These are phyloP conservation scores for Vitis rotundifolia DNA, from an alignment of 164 flowering plant genomes.

Conservation along the genomic window DNA sequence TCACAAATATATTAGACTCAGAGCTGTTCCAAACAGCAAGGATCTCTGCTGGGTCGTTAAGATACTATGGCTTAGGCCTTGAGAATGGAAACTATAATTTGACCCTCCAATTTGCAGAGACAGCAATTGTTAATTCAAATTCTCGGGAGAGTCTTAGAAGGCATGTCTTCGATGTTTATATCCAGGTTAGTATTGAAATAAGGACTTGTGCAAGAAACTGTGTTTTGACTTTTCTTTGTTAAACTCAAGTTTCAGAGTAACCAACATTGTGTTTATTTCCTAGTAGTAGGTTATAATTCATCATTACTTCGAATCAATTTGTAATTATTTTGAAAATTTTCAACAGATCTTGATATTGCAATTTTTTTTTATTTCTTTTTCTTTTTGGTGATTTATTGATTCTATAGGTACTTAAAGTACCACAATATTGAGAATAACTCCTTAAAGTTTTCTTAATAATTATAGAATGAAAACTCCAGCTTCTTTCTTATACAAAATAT, in stretches of 20 bases:
- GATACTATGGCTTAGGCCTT: constrained; percentile 89
- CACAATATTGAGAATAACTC: too few species aligned
- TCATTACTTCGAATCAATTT: too few species aligned
- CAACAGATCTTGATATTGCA: background rate
- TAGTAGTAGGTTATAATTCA: too few species aligned
- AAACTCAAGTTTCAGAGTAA: background rate
- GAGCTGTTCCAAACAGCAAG: constrained; percentile 73
- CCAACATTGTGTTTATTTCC: too few species aligned
- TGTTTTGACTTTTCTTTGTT: background rate
- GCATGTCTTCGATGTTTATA: constrained; percentile 75
- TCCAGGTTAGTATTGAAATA: constrained; percentile 55
- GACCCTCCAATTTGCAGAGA: constrained; percentile 71
- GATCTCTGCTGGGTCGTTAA: constrained; percentile 71
- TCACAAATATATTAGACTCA: constrained; percentile 51
- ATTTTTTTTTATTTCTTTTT: background rate
- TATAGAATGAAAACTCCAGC: too few species aligned
- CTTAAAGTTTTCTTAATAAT: too few species aligned
- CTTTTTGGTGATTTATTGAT: too few species aligned
- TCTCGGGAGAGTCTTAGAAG: constrained; percentile 72
- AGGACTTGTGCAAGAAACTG: background rate
- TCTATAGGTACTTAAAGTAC: too few species aligned
- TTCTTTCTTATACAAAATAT: too few species aligned
- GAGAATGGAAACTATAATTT: constrained; percentile 80
- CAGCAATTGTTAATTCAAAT: constrained; percentile 19
- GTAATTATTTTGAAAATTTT: background rate